These are phyloP conservation scores for Dryas drummondii DNA, from an alignment of 306 rosid genomes.

Conservation along the genomic window DNA sequence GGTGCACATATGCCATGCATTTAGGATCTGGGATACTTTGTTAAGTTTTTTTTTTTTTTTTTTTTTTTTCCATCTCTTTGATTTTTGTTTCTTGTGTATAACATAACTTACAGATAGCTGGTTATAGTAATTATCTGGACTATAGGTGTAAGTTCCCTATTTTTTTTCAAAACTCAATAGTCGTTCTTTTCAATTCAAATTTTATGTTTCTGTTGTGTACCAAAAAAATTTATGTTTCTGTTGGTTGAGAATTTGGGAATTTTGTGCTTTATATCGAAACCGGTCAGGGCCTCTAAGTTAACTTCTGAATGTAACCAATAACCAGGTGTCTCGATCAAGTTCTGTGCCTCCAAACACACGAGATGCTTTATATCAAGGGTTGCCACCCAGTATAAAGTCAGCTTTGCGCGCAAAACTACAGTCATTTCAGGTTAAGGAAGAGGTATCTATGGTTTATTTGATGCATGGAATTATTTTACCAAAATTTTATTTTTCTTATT, in stretches of 20 bases:
- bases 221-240: not conserved
- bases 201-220: not conserved
- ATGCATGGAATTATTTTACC: not conserved
- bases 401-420: conserved; percentile 75
- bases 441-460: conserved; percentile 44
- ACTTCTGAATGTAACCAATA: conserved; percentile 34
- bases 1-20: not conserved
- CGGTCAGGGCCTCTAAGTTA: conserved; percentile 3
- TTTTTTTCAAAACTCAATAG: not conserved
- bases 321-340: conserved; percentile 94
- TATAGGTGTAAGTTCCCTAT: not conserved
- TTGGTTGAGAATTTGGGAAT: not conserved
- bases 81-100: not conserved
- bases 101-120: not conserved
- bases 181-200: not conserved
- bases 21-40: not conserved
- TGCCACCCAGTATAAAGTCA: conserved; percentile 85
- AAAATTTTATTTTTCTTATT: not conserved
- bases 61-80: not conserved
- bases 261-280: not conserved
- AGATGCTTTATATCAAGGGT: conserved; percentile 92
- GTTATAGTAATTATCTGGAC: not conserved
- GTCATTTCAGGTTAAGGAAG: conserved; percentile 87
- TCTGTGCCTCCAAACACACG: conserved; percentile 94
- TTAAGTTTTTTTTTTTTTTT: not conserved